phyloP scores from a whole-genome alignment of 1,284 basidiomycete genomes.

The Marasmius sp. region DNA sequence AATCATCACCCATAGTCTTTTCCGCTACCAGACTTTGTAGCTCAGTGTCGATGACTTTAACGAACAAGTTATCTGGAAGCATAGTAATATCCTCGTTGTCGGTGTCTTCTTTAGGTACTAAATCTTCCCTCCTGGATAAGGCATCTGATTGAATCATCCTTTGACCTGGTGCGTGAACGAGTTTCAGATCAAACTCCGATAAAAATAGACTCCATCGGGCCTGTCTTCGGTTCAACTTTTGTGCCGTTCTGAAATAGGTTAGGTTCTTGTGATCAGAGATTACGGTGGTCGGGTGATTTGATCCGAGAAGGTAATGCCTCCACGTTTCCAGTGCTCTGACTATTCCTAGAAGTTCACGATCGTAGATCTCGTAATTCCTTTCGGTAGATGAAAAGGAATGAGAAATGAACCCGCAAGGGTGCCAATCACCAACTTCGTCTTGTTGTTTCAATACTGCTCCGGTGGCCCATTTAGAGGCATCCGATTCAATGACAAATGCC shows the following conservation, averaged over 20 bases:
- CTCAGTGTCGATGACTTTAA: slow-evolving; percentile 9
- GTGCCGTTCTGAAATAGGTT: too few relatives aligned
- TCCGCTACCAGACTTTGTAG: slow-evolving; percentile 1
- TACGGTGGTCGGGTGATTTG: too few relatives aligned
- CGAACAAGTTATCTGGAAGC: slow-evolving; percentile 15
- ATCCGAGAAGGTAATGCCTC: slow-evolving; percentile 24
- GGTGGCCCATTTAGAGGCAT: slow-evolving; percentile 3
- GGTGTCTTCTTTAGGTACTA: slow-evolving; percentile 11
- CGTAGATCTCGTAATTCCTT: slow-evolving; percentile 13
- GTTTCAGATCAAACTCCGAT: slow-evolving; percentile 25
- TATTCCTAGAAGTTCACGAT: slow-evolving; percentile 18
- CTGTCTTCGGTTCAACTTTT: too few relatives aligned
- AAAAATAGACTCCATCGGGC: slow-evolving; percentile 35
- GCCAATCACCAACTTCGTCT: slow-evolving; percentile 14
- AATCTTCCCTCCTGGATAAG: slow-evolving; percentile 18
- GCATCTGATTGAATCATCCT: slow-evolving; percentile 14
- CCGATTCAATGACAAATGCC: not conserved
- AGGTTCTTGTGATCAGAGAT: slow-evolving; percentile 21
- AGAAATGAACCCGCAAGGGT: not conserved
- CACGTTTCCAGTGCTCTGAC: slow-evolving; percentile 19
- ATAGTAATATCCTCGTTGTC: slow-evolving; percentile 17
- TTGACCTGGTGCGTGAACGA: slow-evolving; percentile 13
- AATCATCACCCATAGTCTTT: not conserved
- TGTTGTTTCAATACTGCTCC: not conserved
- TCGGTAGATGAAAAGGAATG: slow-evolving; percentile 12